Evolutionary conservation across 2,329 filamentous ascomycete species (phyloP), one percentile per base, ranked within the genome.

Genomic region (Pyrenochaeta sp.): DNA sequence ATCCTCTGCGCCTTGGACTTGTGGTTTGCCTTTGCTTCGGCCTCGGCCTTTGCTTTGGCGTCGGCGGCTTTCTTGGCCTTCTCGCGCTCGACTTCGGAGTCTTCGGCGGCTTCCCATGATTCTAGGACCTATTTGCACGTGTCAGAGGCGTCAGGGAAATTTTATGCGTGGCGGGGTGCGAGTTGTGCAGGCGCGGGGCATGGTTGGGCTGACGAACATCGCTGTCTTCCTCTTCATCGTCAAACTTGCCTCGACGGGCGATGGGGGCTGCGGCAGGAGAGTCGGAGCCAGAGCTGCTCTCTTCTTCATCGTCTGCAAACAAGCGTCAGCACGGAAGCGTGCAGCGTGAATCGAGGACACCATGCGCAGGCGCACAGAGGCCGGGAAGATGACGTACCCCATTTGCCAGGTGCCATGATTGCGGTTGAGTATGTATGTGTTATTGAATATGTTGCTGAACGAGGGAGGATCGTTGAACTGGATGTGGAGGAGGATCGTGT

Each of bases 91-190:
- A 86, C 93, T 65, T 99, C 94, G 51, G 91, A 96, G 77, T 99
- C 94, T 68, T 97, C 94, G 60, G 89, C 92, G 45, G 90, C 93
- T 66, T 97, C 92, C 94, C 94, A 99, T 22, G 90, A 93, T 48
- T 99, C 94, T 67, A 96, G 83, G 44, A 97, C 90, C 87, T 96
- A 55, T 44, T 21, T 29, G 21, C 32, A 40, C 26, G 8, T 13
- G 58, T 68, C 48, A 69, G 60, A 47, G 50, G 26, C 26, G 17
- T 9, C 17, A 21, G 21, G 41, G 29, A 24, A 20, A 24, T 39
- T 20, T 26, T 41, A 26, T 51, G 45, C 20, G 40, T 51, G 43
- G 54, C 38, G 53, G 56, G 53, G 55, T 41, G 44, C 32, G 44
- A 41, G 42, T 35, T 51, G 40, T 53, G 49, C 47, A 48, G 30